Base-by-base conservation (phyloP, 139 green algal species). In the Micractinium conductrix region DNA sequence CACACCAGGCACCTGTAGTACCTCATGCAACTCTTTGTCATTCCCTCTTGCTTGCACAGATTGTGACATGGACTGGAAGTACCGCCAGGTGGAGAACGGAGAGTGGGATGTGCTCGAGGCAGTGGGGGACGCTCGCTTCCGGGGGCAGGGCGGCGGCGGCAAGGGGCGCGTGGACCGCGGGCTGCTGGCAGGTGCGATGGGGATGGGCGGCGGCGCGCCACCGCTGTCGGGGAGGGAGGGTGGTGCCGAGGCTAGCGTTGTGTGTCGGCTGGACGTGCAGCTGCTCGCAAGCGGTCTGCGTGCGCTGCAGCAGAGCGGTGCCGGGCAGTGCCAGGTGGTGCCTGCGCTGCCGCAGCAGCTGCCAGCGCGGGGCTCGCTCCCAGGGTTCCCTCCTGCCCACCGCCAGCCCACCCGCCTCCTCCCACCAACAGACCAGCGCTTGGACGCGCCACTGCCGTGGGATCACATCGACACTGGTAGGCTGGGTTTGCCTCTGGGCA, bases 31-130 rank as follows among this genome's bases (percentile, higher is more conserved):
- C n/a, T n/a, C n/a, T n/a, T n/a, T n/a, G n/a, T n/a, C n/a, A n/a
- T n/a, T n/a, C 63, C 63, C 63, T 42, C 5, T 71, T 40, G 10
- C n/a, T 50, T n/a, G n/a, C n/a, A 38, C 92, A 65, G 93, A 96
- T 50, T 74, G 60, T 2, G 93, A 91, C 42, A 74, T 96, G 87
- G 79, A 50, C 44, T 96, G 93, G 93, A 93, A 93, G 83, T 94
- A 93, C 83, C 85, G 89, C 44, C 90, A 93, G 83, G 87, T 92
- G 81, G 79, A 88, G 37, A 58, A 80, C 33, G 93, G 93, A 26
- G 92, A 96, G 86, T 96, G 93, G 93, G 85, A 96, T 62, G 92
- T 96, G 48, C 85, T 96, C 75, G 93, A 96, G 87, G 81, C 87
- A 3, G 10, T 85, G 53, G 93, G 93, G 1, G 93, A 96, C 74